These are phyloP conservation scores for Leccinum subtestaceum DNA, from an alignment of 768 basidiomycete species.

Conservation along the genomic window DNA sequence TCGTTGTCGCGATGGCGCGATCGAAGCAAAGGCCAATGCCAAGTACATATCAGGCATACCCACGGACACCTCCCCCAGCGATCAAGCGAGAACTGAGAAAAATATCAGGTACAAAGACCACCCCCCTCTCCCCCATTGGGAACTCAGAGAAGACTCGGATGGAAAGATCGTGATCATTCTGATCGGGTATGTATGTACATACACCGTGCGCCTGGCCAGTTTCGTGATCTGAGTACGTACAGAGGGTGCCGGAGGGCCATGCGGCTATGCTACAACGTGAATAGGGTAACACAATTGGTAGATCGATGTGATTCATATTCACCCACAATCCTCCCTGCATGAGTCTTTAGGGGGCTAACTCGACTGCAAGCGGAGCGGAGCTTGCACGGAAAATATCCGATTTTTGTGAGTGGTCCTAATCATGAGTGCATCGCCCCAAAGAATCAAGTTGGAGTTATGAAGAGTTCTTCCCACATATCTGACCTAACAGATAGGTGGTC, in stretches of 20 bases:
- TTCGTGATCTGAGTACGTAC: slow-evolving; percentile 11
- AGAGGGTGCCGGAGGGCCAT: neutral
- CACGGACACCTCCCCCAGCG: neutral
- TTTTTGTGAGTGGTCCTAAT: neutral
- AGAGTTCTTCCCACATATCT: slow-evolving; percentile 22
- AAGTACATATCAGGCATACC: slow-evolving; percentile 4
- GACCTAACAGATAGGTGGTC: slow-evolving; percentile 21
- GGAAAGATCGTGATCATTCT: slow-evolving; percentile 10
- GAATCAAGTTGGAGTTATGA: neutral
- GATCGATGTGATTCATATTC: slow-evolving; percentile 13
- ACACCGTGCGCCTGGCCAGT: neutral
- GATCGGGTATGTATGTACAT: neutral
- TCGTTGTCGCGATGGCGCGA: neutral
- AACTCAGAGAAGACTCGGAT: slow-evolving; percentile 1
- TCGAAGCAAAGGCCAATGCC: neutral
- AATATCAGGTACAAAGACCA: slow-evolving; percentile 21
- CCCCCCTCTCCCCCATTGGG: slow-evolving; percentile 1
- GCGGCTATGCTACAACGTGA: slow-evolving; percentile 7
- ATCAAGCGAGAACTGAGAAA: slow-evolving; percentile 7
- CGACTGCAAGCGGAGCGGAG: neutral
- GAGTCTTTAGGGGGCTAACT: slow-evolving; percentile 10
- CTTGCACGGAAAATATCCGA: neutral
- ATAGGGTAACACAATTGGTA: neutral
- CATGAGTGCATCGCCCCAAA: slow-evolving; percentile 1
- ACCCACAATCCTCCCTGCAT: slow-evolving; percentile 9